These are phyloP conservation scores for Xerocomellus chrysenteron DNA, from an alignment of 768 basidiomycete genomes.

Conservation along the genomic window DNA sequence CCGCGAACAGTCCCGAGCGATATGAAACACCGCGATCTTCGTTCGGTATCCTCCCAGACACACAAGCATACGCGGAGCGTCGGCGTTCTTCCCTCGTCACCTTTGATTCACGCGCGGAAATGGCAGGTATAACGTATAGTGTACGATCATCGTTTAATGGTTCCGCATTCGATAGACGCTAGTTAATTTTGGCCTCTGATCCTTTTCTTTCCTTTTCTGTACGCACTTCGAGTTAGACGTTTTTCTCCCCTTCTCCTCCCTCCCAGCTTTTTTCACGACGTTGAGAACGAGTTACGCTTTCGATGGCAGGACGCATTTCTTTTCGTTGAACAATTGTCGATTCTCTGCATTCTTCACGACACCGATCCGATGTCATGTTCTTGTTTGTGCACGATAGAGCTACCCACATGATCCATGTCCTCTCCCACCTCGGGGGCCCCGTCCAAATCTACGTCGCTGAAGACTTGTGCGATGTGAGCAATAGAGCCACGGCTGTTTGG, in stretches of 20 bases:
- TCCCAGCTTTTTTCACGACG: not conserved
- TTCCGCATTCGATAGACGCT: not conserved
- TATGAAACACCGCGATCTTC: not conserved
- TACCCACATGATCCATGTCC: too few relatives aligned
- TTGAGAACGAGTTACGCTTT: not conserved
- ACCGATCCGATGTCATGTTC: too few relatives aligned
- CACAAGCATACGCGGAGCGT: conserved; percentile 6
- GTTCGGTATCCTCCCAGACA: conserved; percentile 1
- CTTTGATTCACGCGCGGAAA: not conserved
- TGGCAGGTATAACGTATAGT: conserved; percentile 4
- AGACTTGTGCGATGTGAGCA: too few relatives aligned
- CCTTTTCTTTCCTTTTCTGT: too few relatives aligned
- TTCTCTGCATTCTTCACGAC: not conserved
- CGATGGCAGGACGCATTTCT: not conserved
- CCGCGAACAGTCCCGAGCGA: not conserved
- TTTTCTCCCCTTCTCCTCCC: not conserved
- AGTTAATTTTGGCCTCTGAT: not conserved
- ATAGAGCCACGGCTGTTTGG: too few relatives aligned
- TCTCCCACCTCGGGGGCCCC: too few relatives aligned
- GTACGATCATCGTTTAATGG: not conserved
- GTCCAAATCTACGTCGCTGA: too few relatives aligned
- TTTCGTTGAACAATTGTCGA: too few relatives aligned
- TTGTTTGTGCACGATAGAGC: too few relatives aligned
- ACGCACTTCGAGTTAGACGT: not conserved
- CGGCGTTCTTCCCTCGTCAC: not conserved